Evolutionary conservation across 352 stramenopile genomes (phyloP).

Genomic region (Peronospora belbahrii): DNA sequence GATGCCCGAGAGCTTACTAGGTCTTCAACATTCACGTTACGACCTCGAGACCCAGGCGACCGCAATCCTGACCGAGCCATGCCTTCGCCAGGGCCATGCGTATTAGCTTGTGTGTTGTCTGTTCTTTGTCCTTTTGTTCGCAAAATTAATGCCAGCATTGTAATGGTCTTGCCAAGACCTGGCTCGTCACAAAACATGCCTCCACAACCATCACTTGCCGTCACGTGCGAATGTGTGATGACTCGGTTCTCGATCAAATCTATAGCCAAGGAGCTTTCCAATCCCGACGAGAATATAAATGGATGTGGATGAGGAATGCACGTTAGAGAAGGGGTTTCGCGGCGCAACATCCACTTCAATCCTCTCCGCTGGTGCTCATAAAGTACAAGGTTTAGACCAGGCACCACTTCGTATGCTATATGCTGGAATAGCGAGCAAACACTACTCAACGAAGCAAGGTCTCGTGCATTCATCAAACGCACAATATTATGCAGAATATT

Average conservation of each 20-base stretch:
- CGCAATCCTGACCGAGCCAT: slow-evolving; percentile 25
- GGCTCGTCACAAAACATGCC: slow-evolving; percentile 82
- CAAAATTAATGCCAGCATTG: slow-evolving; percentile 72
- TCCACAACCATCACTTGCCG: slow-evolving; percentile 42
- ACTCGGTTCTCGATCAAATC: slow-evolving; percentile 55
- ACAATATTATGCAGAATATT: slow-evolving; percentile 51
- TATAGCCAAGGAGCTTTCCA: slow-evolving; percentile 20
- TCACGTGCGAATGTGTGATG: slow-evolving; percentile 13
- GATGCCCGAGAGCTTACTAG: slow-evolving; percentile 43
- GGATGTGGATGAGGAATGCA: slow-evolving; percentile 35
- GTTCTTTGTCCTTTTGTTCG: slow-evolving; percentile 61
- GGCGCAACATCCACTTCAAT: slow-evolving; percentile 74
- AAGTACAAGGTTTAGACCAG: slow-evolving; percentile 58
- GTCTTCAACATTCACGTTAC: slow-evolving; percentile 35
- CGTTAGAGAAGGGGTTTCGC: slow-evolving; percentile 42
- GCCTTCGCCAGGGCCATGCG: slow-evolving; percentile 2
- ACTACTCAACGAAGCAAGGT: slow-evolving; percentile 47
- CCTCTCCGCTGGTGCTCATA: slow-evolving; percentile 68
- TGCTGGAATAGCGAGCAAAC: slow-evolving; percentile 75
- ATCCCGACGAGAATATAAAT: slow-evolving; percentile 29
- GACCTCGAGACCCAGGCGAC: slow-evolving; percentile 34
- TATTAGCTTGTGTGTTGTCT: slow-evolving; percentile 10
- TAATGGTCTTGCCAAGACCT: slow-evolving; percentile 82
- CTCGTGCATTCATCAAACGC: slow-evolving; percentile 47
- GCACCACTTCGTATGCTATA: slow-evolving; percentile 77